Percentiles rank a stretch among this genome's conserved stretches.
phyloP scores from a whole-genome alignment of 1,139 yeast species.

The Sugiyamaella pinicola region DNA sequence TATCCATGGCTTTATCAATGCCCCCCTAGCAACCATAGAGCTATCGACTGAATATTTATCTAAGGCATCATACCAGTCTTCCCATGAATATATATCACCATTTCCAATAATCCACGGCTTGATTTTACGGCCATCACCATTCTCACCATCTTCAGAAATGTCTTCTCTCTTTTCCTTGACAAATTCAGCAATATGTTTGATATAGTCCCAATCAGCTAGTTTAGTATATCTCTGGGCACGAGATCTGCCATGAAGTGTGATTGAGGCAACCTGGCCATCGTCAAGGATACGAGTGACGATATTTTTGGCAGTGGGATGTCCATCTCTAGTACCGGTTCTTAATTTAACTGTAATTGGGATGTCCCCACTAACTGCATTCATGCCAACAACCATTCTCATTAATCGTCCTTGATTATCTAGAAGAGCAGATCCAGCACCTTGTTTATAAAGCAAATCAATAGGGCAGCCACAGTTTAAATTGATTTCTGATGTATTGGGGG shows the following conservation, averaged over 20 bases:
- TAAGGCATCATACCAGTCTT: slow-evolving; percentile 86
- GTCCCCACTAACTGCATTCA: slow-evolving; percentile 87
- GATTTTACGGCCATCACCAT: slow-evolving; percentile 41
- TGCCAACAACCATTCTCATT: slow-evolving; percentile 76
- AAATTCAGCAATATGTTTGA: slow-evolving; percentile 68
- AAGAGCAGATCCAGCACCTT: slow-evolving; percentile 95
- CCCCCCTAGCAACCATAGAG: slow-evolving; percentile 98
- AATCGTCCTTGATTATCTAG: slow-evolving; percentile 86
- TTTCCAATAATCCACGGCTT: slow-evolving; percentile 71
- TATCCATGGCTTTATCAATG: slow-evolving; percentile 97
- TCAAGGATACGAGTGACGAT: slow-evolving; percentile 68
- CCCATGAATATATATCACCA: slow-evolving; percentile 86
- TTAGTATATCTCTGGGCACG: slow-evolving; percentile 92
- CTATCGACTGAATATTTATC: slow-evolving; percentile 76
- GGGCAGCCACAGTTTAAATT: slow-evolving; percentile 98
- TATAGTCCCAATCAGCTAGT: slow-evolving; percentile 92
- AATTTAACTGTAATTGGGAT: slow-evolving; percentile 90
- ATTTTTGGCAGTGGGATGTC: slow-evolving; percentile 79
- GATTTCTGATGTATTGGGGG: slow-evolving; percentile 63
- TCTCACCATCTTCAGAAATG: slow-evolving; percentile 49
- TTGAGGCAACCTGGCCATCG: slow-evolving; percentile 85
- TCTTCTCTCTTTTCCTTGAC: slow-evolving; percentile 55
- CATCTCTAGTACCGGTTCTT: slow-evolving; percentile 87
- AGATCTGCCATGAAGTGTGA: slow-evolving; percentile 94
- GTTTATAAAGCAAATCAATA: slow-evolving; percentile 83